Base-by-base conservation (phyloP, 129 eudicot genomes). In the Chrysanthemum makinoi region DNA sequence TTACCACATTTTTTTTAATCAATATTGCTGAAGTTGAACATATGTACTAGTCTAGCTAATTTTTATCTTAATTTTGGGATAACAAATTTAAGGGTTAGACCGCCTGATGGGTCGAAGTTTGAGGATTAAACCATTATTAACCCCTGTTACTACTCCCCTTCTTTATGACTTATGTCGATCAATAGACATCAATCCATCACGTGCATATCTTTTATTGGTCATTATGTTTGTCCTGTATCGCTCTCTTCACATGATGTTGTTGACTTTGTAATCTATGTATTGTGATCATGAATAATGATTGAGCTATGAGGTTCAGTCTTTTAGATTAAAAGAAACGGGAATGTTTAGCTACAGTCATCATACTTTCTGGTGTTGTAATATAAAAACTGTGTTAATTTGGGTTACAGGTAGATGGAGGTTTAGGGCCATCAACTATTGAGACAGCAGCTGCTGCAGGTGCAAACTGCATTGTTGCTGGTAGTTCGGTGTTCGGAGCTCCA, bases 401-500 rank as follows among this genome's bases (percentile, higher is more conserved):
- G 33, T 20, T 79, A 76, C 83, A 90, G 97, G 99, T 94, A 39
- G 97, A 94, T 76, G 99, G 99, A 44, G 99, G 99, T 74, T 84
- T 95, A 84, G 99, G 99, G 65, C 89, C 96, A 69, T 90, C 96
- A 28, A 90, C 99, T 0, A 87, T 95, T 44, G 91, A 90, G 20
- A 52, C 67, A 46, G 98, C 98, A 6, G 93, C 97, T 18, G 64
- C 83, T 66, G 98, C 97, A 9, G 97, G 97, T 52, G 98, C 97
- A 69, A 95, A 90, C 84, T 87, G 93, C 83, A 95, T 95, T 60
- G 97, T 95, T 78, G 99, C 97, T 43, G 97, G 99, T 56, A 95
- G 94, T 82, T 95, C 99, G 10, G 91, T 90, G 20, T 90, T 95
- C 68, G 97, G 99, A 73, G 93, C 99, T 73, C 70, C 92, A 50